Percentiles rank a stretch among this genome's conserved stretches.
Conservation (phyloP, 192 early-diverging fungal species). For the Powellomyces hirtus region DNA sequence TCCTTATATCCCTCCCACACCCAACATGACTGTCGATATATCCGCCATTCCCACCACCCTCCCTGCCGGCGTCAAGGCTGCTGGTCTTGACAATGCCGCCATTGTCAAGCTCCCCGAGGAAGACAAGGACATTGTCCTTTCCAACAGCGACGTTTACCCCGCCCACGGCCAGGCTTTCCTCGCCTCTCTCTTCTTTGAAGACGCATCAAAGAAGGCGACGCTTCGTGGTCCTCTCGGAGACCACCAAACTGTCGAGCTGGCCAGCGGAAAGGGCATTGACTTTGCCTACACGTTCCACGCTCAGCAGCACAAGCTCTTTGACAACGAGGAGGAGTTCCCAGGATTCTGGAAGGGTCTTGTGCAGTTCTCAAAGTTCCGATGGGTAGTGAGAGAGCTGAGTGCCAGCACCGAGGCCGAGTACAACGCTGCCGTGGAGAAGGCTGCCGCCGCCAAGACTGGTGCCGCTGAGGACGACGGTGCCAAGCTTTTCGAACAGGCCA, state of each 20-base stretch:
- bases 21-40: conserved; percentile 22
- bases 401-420: conserved; percentile 18
- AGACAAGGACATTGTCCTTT: background rate
- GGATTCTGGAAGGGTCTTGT: conserved; percentile 21
- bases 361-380: conserved; percentile 23
- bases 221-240: conserved; percentile 13
- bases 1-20: too few species aligned
- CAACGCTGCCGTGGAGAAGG: conserved; percentile 1
- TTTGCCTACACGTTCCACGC: conserved; percentile 21
- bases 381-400: conserved; percentile 6
- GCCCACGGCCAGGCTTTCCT: conserved; percentile 4
- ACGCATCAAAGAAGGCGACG: background rate
- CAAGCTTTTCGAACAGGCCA: conserved; percentile 2
- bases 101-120: conserved; percentile 21
- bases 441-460: background rate
- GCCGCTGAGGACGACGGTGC: background rate
- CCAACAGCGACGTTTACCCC: conserved; percentile 28
- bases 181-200: conserved; percentile 12
- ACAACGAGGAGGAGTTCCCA: conserved; percentile 13
- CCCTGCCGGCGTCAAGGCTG: conserved; percentile 14
- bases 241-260: background rate
- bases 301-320: conserved; percentile 21
- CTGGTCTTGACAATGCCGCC: conserved; percentile 20
- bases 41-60: background rate
- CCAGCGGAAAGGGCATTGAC: conserved; percentile 8